Evolutionary conservation across 805 yeast species (phyloP).

Genomic region (Saccharomycopsis synnaedendra): DNA sequence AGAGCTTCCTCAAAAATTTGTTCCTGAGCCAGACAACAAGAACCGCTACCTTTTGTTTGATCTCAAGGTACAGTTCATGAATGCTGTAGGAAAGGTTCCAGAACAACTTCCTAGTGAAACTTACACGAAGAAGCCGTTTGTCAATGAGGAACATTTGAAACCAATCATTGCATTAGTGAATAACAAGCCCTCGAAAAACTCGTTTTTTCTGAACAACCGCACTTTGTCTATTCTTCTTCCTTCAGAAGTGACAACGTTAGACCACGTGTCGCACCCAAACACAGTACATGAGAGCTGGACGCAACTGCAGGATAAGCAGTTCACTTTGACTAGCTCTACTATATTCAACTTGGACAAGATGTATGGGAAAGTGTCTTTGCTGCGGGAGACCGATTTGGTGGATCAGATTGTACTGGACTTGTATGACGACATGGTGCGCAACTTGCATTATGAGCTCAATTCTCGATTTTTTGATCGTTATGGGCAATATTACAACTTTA

Average conservation of each 20-base stretch:
- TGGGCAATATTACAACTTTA: constrained; percentile 6
- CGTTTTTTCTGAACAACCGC: constrained; percentile 10
- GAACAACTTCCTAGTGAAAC: constrained; percentile 22
- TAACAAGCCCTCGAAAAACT: constrained; percentile 21
- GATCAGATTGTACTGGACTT: constrained; percentile 11
- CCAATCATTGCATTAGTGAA: constrained; percentile 55
- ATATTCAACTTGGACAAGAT: constrained; percentile 13
- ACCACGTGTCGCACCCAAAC: background rate
- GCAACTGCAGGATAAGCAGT: constrained; percentile 9
- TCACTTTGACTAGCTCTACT: constrained; percentile 11
- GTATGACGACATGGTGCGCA: constrained; percentile 13
- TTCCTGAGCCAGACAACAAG: background rate
- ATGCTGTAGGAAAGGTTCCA: constrained; percentile 20
- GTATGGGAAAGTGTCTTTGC: constrained; percentile 11
- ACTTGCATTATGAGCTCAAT: constrained; percentile 12
- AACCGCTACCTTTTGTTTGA: constrained; percentile 54
- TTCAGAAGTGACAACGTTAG: background rate
- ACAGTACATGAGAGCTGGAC: no score
- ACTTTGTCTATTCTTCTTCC: constrained; percentile 7
- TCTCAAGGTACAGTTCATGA: constrained; percentile 51
- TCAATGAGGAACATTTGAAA: constrained; percentile 47
- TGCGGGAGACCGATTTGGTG: constrained; percentile 8
- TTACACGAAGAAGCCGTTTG: constrained; percentile 33
- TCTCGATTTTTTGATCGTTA: constrained; percentile 1
- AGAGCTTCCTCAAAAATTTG: background rate